Evolutionary conservation across 305 asterid species (phyloP).

Genomic region (Ilex paraguariensis): DNA sequence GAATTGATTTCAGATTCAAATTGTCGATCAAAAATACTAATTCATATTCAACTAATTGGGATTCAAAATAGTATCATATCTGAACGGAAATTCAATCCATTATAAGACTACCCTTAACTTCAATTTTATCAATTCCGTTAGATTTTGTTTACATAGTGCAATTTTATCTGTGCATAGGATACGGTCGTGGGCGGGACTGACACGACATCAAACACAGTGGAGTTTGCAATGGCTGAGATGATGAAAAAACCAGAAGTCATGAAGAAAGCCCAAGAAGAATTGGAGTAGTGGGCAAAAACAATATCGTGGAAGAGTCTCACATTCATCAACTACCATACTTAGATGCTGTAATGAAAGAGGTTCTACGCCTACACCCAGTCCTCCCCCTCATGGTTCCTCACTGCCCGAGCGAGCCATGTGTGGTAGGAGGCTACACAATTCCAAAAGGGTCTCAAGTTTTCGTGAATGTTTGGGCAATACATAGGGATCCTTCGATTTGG

Average conservation of each 20-base stretch:
- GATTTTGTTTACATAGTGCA: too few relatives aligned
- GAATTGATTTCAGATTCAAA: too few relatives aligned
- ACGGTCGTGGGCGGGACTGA: neutral
- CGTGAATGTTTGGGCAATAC: slow-evolving; percentile 66
- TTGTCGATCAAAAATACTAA: too few relatives aligned
- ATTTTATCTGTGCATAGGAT: neutral
- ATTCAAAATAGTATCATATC: too few relatives aligned
- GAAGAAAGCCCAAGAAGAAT: neutral
- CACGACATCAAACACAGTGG: neutral
- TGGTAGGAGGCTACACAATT: slow-evolving; percentile 44
- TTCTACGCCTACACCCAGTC: neutral
- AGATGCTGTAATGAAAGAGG: neutral
- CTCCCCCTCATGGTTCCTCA: neutral
- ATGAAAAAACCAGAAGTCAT: neutral
- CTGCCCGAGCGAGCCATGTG: slow-evolving; percentile 42
- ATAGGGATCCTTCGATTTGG: slow-evolving; percentile 61
- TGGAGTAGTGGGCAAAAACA: neutral
- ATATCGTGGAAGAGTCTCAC: neutral
- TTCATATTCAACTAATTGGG: too few relatives aligned
- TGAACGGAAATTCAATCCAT: too few relatives aligned
- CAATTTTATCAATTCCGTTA: too few relatives aligned
- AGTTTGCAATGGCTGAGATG: neutral
- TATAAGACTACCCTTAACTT: too few relatives aligned
- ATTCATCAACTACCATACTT: neutral
- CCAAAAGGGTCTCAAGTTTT: slow-evolving; percentile 57